Percentiles rank a stretch among this genome's conserved stretches.
Conservation (phyloP, 306 rosid species). For the Prunus padus region DNA sequence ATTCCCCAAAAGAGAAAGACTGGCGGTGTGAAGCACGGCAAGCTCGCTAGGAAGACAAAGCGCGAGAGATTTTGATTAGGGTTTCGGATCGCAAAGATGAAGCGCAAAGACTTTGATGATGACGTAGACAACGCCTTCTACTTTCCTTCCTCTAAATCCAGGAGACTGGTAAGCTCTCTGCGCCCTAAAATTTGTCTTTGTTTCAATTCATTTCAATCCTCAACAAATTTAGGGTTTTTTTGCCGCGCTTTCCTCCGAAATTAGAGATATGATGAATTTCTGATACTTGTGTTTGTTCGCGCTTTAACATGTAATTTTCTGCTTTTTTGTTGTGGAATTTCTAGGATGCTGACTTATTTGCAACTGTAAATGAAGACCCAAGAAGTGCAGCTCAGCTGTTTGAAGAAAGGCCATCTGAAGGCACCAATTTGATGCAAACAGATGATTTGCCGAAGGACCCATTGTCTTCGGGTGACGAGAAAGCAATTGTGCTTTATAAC, state of each 20-base stretch:
- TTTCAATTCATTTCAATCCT: background rate
- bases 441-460: background rate
- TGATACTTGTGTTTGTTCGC: background rate
- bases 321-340: background rate
- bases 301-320: background rate
- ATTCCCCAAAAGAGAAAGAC: background rate
- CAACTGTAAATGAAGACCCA: background rate
- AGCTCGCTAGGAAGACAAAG: background rate
- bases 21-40: background rate
- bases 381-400: conserved; percentile 8
- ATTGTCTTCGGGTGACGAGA: conserved; percentile 16
- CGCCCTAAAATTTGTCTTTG: background rate
- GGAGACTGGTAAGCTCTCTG: conserved; percentile 29
- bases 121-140: conserved; percentile 8
- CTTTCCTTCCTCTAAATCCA: conserved; percentile 17
- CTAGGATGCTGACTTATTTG: conserved; percentile 13
- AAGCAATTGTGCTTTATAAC: conserved; percentile 40
- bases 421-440: background rate
- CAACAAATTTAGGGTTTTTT: background rate
- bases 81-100: conserved; percentile 13
- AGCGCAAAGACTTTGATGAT: conserved; percentile 28
- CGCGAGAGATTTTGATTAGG: background rate
- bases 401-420: background rate
- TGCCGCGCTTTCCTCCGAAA: background rate
- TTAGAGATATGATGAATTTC: background rate